Base-by-base conservation (phyloP, 495 filamentous ascomycete genomes). In the Extremus antarcticus region DNA sequence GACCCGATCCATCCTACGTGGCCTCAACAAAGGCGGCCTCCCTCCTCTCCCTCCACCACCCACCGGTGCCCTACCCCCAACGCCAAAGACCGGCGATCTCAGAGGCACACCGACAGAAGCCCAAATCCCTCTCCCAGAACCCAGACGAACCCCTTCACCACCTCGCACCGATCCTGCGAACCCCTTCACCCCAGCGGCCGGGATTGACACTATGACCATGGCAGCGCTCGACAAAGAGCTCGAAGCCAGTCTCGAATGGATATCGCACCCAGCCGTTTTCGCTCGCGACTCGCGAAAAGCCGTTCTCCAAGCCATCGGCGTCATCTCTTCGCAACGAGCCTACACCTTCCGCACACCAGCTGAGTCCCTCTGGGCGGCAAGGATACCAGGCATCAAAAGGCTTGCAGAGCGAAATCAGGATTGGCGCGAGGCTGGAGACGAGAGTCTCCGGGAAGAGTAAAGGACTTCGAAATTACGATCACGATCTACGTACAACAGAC, bases 231-330 rank as follows among this genome's bases (percentile, higher is more conserved):
- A 97, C 64, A 81, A 86, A 3, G 92, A 97, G 63, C 78, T 99
- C 9, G 87, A 96, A 65, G 76, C 87, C 10, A 83, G 85, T n/a
- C 74, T 99, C n/a, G 92, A 99, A 68, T 99, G 92, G 92, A 97
- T 99, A 66, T 88, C 85, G 62, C 94, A 99, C 65, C 94, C 92
- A 4, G 91, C 91, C 1, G 87, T 97, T 8, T 99, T 99, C 62
- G 81, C 84, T 22, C 82, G 92, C n/a, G 92, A 99, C 68, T 90
- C 86, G 32, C 79, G 92, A 62, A 99, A 99, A 71, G 88, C 90
- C 13, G 91, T 99, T 1, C 75, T 99, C 16, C 94, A 99, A 66
- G 87, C 88, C 23, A 97, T 99, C 58, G 92, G 92, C 35, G 89
- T 96, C 46, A 95, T 97, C 61, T 90, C 87, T 59, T 90, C 86